Evolutionary conservation across 2,329 filamentous ascomycete genomes (phyloP), one percentile per base, ranked within the genome.

Genomic region (Botryotinia globosa): DNA sequence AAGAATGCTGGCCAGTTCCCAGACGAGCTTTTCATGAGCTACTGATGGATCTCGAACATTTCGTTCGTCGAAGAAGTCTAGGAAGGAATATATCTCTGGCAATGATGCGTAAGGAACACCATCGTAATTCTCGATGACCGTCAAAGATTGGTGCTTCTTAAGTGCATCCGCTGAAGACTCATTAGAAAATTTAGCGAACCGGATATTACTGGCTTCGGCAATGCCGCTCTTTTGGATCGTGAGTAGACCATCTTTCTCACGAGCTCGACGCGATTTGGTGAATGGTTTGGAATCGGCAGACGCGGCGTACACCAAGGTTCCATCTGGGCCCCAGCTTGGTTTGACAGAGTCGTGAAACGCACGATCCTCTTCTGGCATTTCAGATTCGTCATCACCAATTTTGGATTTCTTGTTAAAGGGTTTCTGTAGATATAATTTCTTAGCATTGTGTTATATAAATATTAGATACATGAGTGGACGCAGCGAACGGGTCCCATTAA

Each of bases 1-100:
- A 5, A 99, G 86, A 54, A 98, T 90, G 73, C 92, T 92, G 1
- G 93, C 91, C 51, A 99, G 85, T 74, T 93, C 88, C 96, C 97
- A 99, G 1, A 96, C 89, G 22, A 89, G 85, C 78, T 90, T 89
- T 82, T 97, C 93, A 73, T 93, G 88, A 32, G 84, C 81, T 71
- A 82, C 85, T 34, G 85, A 85, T 25, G 84, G 82, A 75, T 82
- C 82, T 45, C 80, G 79, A 48, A 74, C 82, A 58, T 82, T 78
- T 20, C 82, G 81, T 29, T 81, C 79, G 69, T 84, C 81, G 39
- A 84, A 84, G 72, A 90, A 83, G 16, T 85, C 81, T 25, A 83
- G 83, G 73, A 90, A 85, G 2, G 83, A 82, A 72, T 85, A 83
- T 8, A 83, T 80, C 1, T 82, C 80, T 54, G 80, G 82, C 1